Base-by-base conservation (phyloP, 495 filamentous ascomycete genomes). In the Cudoniella acicularis region DNA sequence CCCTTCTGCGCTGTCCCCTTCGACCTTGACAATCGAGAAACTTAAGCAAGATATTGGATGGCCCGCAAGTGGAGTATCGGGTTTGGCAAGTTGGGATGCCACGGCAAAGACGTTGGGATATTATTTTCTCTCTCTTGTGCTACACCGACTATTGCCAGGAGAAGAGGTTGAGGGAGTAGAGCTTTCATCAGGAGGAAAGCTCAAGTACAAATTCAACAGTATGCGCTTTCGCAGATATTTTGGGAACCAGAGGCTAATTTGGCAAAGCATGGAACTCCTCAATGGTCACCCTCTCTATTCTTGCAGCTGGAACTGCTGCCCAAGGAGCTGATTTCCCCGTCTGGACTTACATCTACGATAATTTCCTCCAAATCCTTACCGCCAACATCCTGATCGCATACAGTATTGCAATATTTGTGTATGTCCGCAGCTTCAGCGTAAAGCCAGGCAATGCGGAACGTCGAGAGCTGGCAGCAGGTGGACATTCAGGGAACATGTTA, bases 301-400 rank as follows among this genome's bases (percentile, higher is more conserved):
- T 84, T 56, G 85, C 84, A 49, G 83, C 83, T 10, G 90, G 91
- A 24, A 96, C 92, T 2, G 75, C 84, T 59, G 68, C 82, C 13
- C 80, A 95, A 65, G 94, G 94, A 26, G 79, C 90, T 18, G 79
- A 91, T 27, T 98, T 96, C 68, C 80, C 83, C 10, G 75, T 96
- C 23, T 98, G 92, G 94, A 90, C 87, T 18, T 98, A 89, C 77
- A 87, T 98, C 64, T 87, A 88, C 77, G 85, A 96, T 70, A 93
- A 98, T 72, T 93, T 91, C 70, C 59, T 91, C 26, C 89, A 90
- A 66, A 79, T 98, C 54, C 79, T 96, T 24, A 95, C 91, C 0
- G 83, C 86, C 52, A 92, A 92, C 69, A 76, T 96, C 49, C 59
- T 93, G 56, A 87, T 98, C 66, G 74, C 87, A 8, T 86, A 82